Base-by-base conservation (phyloP, 306 rosid genomes). In the Hippophae rhamnoides region DNA sequence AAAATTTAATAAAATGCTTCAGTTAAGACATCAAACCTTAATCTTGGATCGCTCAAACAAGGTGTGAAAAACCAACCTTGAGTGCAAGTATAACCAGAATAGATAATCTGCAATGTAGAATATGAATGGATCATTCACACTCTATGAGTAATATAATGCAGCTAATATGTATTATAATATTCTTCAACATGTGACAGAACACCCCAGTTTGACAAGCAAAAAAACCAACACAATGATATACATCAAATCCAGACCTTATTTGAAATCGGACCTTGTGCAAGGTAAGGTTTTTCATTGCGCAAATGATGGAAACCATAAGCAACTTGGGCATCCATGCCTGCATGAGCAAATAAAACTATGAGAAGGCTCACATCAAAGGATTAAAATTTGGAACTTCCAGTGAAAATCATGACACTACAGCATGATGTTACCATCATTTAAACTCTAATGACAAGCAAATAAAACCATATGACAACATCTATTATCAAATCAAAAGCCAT, bases 61-160 rank as follows among this genome's bases (percentile, higher is more conserved):
- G 99, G 86, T 44, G 97, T 93, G 84, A 93, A 78, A 83, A 93
- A 86, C 97, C 97, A 93, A 12, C 99, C 99, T 67, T 93, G 99
- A 52, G 89, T 78, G 70, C 99, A 93, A 70, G 94, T 77, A 76
- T 81, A 90, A 72, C 95, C 84, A 51, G 97, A 84, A 76, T 90
- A 87, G 58, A 90, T 73, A 70, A 87, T 67, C 97, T 90, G 79
- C 56, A 75, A 72, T 31, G 38, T 60, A 38, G 40, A 48, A 61
- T 13, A 41, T 59, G 61, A 49, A 25, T 61, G 40, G 56, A 54
- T 41, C 10, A 62, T 54, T 72, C 51, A 43, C 49, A 38, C 38
- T 54, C 48, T 31, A 31, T 31, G 46, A 54, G 58, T 48, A 2
- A 31, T 31, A 31, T 31, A 31, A 31, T 31, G 38, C 38, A 31